Percentiles rank a stretch among this genome's conserved stretches.
Conservation (phyloP, 1,139 yeast genomes). For the Williopsis jadinii region DNA sequence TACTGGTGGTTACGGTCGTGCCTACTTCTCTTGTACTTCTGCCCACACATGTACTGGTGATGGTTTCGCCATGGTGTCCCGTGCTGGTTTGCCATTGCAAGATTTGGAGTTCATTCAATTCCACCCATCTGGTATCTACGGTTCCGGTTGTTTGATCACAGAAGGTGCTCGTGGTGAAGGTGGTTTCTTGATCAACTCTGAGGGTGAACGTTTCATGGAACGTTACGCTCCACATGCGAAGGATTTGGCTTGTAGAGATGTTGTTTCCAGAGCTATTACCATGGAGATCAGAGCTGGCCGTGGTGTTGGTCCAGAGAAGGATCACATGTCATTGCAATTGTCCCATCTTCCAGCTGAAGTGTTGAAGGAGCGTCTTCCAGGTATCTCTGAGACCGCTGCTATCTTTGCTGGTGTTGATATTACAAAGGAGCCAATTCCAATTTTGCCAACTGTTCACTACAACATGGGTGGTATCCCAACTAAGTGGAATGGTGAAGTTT, state of each 20-base stretch:
- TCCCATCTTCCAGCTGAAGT: conserved; percentile 91
- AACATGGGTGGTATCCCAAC: conserved; percentile 99
- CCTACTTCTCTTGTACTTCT: conserved; percentile 97
- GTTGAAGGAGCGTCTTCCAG: conserved; percentile 93
- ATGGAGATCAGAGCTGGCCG: conserved; percentile 98
- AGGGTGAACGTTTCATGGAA: conserved; percentile 99
- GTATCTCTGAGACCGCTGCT: conserved; percentile 98
- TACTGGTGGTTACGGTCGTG: conserved; percentile 98
- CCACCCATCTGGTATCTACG: conserved; percentile 99
- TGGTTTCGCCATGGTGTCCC: conserved; percentile 95
- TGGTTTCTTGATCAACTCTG: conserved; percentile 91
- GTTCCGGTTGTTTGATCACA: conserved; percentile 96
- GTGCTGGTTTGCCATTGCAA: conserved; percentile 97
- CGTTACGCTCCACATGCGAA: conserved; percentile 98
- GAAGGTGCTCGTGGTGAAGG: conserved; percentile 99
- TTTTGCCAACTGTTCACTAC: conserved; percentile 96
- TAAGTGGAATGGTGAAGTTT: conserved; percentile 92
- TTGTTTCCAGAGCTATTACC: conserved; percentile 96
- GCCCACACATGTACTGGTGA: conserved; percentile 99
- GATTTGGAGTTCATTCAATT: conserved; percentile 97
- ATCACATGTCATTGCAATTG: conserved; percentile 92
- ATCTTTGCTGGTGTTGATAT: conserved; percentile 99
- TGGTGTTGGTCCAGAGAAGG: conserved; percentile 96
- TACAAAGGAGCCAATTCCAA: conserved; percentile 98
- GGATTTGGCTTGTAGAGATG: conserved; percentile 98